These are phyloP conservation scores for Aegilops bicornis DNA, from an alignment of 176 grass and related monocot species.

Conservation along the genomic window DNA sequence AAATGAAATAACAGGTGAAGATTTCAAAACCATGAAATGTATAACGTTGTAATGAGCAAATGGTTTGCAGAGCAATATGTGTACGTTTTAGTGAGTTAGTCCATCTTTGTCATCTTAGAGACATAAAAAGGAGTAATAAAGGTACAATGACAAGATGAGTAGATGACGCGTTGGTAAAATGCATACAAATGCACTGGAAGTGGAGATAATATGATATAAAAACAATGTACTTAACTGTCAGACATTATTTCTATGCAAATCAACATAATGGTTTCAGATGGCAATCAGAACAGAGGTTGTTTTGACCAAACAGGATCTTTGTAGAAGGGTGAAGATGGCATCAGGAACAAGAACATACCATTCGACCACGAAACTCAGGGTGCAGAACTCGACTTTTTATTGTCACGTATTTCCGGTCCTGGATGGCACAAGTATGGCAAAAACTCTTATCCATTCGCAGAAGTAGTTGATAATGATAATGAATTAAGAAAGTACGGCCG, in stretches of 20 bases:
- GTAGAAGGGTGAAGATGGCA: not conserved
- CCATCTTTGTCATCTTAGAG: not conserved
- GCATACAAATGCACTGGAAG: not conserved
- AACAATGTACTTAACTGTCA: conserved; percentile 1
- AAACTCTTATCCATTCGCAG: conserved; percentile 36
- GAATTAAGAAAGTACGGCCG: conserved; percentile 2
- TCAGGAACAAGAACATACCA: conserved; percentile 60
- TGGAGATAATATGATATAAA: conserved; percentile 4
- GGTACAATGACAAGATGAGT: not conserved
- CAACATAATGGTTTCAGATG: not conserved
- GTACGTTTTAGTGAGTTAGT: not conserved
- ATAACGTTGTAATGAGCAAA: not conserved
- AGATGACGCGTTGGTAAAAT: not conserved
- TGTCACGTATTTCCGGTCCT: conserved; percentile 88
- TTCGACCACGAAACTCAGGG: conserved; percentile 95
- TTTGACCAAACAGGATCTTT: not conserved
- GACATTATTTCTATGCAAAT: conserved; percentile 4
- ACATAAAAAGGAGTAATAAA: not conserved
- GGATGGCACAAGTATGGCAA: conserved; percentile 40
- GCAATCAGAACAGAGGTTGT: not conserved
- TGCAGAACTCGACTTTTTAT: conserved; percentile 64
- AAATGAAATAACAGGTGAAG: not conserved
- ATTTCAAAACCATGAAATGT: conserved; percentile 29
- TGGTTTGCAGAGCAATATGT: not conserved
- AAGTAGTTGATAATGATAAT: not conserved